Base-by-base conservation (phyloP, 768 basidiomycete species). In the Amanita brunnescens region DNA sequence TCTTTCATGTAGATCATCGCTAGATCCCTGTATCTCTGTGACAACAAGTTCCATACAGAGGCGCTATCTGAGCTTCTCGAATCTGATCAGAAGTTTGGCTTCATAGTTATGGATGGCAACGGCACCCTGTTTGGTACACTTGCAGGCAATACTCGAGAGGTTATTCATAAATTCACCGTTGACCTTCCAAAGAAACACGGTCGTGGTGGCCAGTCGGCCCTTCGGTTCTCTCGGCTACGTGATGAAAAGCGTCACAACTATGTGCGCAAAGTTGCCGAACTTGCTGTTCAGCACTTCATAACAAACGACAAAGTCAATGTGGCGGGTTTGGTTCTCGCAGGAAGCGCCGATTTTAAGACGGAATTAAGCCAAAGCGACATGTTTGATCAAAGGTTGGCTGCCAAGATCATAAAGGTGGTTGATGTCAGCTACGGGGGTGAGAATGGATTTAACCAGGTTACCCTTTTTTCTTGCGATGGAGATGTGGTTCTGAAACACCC, bases 181-280 rank as follows among this genome's bases (percentile, higher is more conserved):
- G 96, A 98, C 69, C 79, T 98, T 8, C 96, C 96, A 38, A 99
- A 99, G 77, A 99, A 99, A 76, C 96, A 98, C 68, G 95, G 95
- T 56, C 93, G 96, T 77, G 96, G 96, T 81, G 96, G 96, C 69
- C 96, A 99, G 70, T 98, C 96, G 50, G 96, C 96, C 21, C 80
- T 98, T 39, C 96, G 96, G 87, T 99, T 99, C 82, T 91, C 95
- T 35, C 95, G 96, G 76, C 81, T 99, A 45, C 88, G 96, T 63
- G 96, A 97, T 67, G 96, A 99, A 74, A 96, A 96, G 68, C 85
- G 96, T 42, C 94, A 98, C 83, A 99, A 98, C 71, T 99, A 99
- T 67, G 95, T 99, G 47, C 88, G 96, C 61, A 99, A 99, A 70
- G 96, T 99, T 53, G 93, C 94, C 47, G 96, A 99, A 70, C 77